These are phyloP conservation scores for Penicillium sp. DNA, from an alignment of 2,329 filamentous ascomycete species.

Conservation along the genomic window DNA sequence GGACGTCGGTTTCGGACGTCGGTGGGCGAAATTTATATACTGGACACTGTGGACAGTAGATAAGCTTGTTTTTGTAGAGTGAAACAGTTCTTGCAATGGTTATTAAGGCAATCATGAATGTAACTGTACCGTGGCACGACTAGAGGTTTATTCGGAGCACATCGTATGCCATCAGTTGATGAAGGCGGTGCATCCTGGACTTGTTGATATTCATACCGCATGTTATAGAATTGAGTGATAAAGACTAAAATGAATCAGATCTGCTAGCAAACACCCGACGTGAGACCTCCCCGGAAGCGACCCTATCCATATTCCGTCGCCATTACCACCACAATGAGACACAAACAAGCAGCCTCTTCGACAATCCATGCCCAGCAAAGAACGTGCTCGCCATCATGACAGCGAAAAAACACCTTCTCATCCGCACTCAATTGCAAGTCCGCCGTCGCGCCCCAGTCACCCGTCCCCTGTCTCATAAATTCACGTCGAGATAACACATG, in stretches of 20 bases:
- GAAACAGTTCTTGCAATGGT: too few species aligned
- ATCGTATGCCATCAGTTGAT: too few species aligned
- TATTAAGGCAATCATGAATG: too few species aligned
- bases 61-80: too few species aligned
- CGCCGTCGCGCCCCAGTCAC: neutral
- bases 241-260: neutral
- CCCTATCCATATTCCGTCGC: conserved; percentile 44
- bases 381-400: too few species aligned
- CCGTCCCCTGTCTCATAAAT: conserved; percentile 8
- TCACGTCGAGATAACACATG: conserved; percentile 13
- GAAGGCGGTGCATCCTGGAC: too few species aligned
- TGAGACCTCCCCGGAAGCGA: conserved; percentile 46
- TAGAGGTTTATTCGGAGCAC: too few species aligned
- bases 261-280: conserved; percentile 25
- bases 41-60: too few species aligned
- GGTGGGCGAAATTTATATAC: too few species aligned
- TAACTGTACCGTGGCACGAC: too few species aligned
- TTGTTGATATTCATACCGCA: too few species aligned
- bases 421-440: neutral
- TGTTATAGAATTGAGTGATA: neutral
- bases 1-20: too few species aligned
- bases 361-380: conserved; percentile 1
- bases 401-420: neutral
- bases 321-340: conserved; percentile 25
- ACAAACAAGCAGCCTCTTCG: neutral